Conservation (phyloP, 1,284 basidiomycete genomes). For the Psilocybe mexicana region DNA sequence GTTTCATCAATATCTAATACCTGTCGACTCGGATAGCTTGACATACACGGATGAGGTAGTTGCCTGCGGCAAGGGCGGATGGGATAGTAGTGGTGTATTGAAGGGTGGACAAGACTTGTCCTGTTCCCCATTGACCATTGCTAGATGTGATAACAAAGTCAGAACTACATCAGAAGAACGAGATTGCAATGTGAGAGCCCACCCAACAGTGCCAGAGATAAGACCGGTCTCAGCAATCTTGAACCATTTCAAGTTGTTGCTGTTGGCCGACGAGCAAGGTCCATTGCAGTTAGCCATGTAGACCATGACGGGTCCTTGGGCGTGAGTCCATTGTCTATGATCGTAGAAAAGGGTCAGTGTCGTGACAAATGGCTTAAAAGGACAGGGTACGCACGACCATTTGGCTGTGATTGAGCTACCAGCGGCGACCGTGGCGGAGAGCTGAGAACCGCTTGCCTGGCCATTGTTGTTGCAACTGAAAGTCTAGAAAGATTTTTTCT, state of each 20-base stretch:
- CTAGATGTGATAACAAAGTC: constrained; percentile 5
- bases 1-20: not conserved
- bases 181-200: not conserved
- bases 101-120: constrained; percentile 31
- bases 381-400: constrained; percentile 33
- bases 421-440: constrained; percentile 37
- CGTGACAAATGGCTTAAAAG: not conserved
- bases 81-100: constrained; percentile 37
- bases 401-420: constrained; percentile 44
- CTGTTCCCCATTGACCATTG: constrained; percentile 34
- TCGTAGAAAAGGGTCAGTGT: not conserved
- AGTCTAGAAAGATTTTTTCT: constrained; percentile 34
- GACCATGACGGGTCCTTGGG: constrained; percentile 37
- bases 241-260: constrained; percentile 35
- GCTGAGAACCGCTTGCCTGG: constrained; percentile 29
- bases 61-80: constrained; percentile 31
- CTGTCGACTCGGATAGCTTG: not conserved
- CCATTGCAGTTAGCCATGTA: constrained; percentile 39
- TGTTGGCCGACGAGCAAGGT: constrained; percentile 32
- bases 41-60: constrained; percentile 39
- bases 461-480: constrained; percentile 41
- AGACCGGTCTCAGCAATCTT: constrained; percentile 39
- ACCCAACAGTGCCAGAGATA: constrained; percentile 30
- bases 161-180: no score
- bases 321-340: constrained; percentile 35